These are phyloP conservation scores for Conticribra guillardii DNA, from an alignment of 108 stramenopile genomes.

Conservation along the genomic window DNA sequence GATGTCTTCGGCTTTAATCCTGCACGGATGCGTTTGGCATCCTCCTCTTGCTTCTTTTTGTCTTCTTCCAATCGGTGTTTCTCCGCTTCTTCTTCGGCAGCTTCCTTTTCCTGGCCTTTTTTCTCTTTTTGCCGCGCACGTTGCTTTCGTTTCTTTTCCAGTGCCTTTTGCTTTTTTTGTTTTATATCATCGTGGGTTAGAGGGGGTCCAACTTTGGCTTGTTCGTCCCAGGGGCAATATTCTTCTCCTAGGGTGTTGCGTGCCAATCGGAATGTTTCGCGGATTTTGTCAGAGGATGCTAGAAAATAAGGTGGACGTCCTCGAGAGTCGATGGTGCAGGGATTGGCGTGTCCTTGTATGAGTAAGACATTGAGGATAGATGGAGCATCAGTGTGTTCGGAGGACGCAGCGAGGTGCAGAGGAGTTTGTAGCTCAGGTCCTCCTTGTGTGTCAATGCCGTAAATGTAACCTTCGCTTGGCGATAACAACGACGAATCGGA, in stretches of 20 bases:
- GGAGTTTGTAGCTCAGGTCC: conserved; percentile 46
- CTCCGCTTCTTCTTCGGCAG: conserved; percentile 51
- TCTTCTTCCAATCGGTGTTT: conserved; percentile 33
- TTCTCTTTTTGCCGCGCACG: conserved; percentile 82
- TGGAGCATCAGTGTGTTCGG: conserved; percentile 23
- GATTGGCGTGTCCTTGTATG: conserved; percentile 75
- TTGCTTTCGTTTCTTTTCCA: conserved; percentile 83
- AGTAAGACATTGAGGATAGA: conserved; percentile 49
- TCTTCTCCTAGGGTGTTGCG: conserved; percentile 78
- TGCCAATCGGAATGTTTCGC: conserved; percentile 85
- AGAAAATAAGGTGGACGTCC: conserved; percentile 75
- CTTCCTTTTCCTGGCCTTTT: conserved; percentile 63
- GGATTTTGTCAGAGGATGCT: conserved; percentile 63
- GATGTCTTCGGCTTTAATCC: conserved; percentile 48
- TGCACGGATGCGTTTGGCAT: conserved; percentile 52
- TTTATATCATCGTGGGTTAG: conserved; percentile 63
- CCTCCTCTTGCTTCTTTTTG: conserved; percentile 42
- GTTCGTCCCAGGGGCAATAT: conserved; percentile 73
- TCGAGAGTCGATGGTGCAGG: conserved; percentile 64
- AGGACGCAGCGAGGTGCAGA: conserved; percentile 51
- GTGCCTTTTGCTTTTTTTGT: conserved; percentile 70
- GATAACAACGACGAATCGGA: no score
- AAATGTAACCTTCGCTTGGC: no score
- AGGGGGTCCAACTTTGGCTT: conserved; percentile 76
- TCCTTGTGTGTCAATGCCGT: conserved; percentile 37